These are phyloP conservation scores for Tylopilus cervinicoccineus DNA, from an alignment of 768 basidiomycete species.

Conservation along the genomic window DNA sequence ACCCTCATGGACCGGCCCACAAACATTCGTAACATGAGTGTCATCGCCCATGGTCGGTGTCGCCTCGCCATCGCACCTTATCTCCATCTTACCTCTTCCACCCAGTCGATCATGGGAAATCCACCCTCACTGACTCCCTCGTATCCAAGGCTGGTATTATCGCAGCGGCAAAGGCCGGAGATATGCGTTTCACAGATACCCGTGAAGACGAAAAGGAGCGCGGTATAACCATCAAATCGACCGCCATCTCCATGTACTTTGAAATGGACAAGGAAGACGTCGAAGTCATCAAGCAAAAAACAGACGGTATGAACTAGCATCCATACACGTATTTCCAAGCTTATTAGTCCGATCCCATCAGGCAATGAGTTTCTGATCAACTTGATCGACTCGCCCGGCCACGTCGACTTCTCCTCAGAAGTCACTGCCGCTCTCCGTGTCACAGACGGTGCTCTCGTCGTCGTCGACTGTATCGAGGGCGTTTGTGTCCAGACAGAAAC, in stretches of 20 bases:
- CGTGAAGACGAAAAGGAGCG: slow-evolving; percentile 98
- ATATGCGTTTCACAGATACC: slow-evolving; percentile 96
- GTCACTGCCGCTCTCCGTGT: slow-evolving; percentile 99
- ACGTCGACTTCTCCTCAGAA: slow-evolving; percentile 99
- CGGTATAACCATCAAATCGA: slow-evolving; percentile 99
- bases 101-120: slow-evolving; percentile 99
- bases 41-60: slow-evolving; percentile 80
- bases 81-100: slow-evolving; percentile 18
- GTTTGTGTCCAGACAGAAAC: slow-evolving; percentile 99
- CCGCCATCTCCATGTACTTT: slow-evolving; percentile 99
- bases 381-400: slow-evolving; percentile 98
- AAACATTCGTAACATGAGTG: slow-evolving; percentile 95
- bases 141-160: slow-evolving; percentile 99
- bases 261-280: slow-evolving; percentile 90
- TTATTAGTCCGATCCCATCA: slow-evolving; percentile 23
- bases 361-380: slow-evolving; percentile 99
- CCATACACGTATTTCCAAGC: neutral
- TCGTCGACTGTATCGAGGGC: slow-evolving; percentile 99
- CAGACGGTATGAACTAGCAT: slow-evolving; percentile 55
- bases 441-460: slow-evolving; percentile 98
- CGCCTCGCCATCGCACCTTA: slow-evolving; percentile 5
- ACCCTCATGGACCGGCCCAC: slow-evolving; percentile 85
- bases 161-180: slow-evolving; percentile 89
- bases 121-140: slow-evolving; percentile 96
- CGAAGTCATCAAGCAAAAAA: slow-evolving; percentile 86